Conservation (phyloP, 257 asterid species). For the Avicennia marina region DNA sequence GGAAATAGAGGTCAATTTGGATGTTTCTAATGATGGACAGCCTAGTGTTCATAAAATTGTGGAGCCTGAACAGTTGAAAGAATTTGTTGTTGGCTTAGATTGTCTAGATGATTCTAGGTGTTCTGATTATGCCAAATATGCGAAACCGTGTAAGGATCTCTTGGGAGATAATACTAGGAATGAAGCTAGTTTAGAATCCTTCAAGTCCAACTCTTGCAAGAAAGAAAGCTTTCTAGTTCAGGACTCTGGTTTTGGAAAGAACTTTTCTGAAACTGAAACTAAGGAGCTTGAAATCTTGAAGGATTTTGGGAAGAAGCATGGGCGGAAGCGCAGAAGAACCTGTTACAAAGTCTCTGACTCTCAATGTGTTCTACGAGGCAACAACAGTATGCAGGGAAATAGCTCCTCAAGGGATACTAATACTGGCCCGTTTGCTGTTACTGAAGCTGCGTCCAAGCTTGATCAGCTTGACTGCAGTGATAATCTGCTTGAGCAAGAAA, state of each 20-base stretch:
- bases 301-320: constrained; percentile 6
- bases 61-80: constrained; percentile 10
- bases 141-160: no score
- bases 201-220: no score
- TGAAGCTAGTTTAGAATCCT: no score
- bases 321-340: constrained; percentile 9
- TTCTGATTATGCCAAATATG: not conserved
- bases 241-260: constrained; percentile 8
- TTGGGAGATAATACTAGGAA: no score
- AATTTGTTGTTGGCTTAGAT: not conserved
- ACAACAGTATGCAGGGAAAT: constrained; percentile 5
- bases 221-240: no score
- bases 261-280: constrained; percentile 9
- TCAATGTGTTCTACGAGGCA: constrained; percentile 20
- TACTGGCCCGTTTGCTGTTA: constrained; percentile 7
- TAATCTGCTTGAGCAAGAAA: constrained; percentile 2
- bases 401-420: constrained; percentile 3
- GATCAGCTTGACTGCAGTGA: constrained; percentile 7
- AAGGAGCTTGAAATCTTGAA: constrained; percentile 16
- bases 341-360: constrained; percentile 16
- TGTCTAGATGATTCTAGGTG: constrained; percentile 2
- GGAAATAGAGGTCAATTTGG: constrained; percentile 13
- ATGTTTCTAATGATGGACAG: constrained; percentile 19
- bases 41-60: constrained; percentile 8
- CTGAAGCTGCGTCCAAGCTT: constrained; percentile 7